These are phyloP conservation scores for Casaregolazyma lundiana DNA, from an alignment of 1,139 yeast species.

Conservation along the genomic window DNA sequence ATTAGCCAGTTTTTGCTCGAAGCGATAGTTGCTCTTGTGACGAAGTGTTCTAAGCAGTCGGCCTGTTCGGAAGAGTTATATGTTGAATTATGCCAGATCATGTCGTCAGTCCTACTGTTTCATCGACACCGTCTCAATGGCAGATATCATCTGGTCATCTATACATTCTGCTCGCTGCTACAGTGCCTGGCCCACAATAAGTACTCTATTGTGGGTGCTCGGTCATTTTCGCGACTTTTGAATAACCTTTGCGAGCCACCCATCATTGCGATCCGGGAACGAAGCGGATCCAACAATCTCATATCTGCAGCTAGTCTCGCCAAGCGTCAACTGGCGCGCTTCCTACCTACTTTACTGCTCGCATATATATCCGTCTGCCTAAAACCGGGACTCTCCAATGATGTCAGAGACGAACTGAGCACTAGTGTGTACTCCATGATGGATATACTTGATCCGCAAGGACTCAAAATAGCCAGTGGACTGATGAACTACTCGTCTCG, in stretches of 20 bases:
- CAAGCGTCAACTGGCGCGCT: constrained; percentile 57
- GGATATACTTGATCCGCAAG: constrained; percentile 64
- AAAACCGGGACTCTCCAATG: constrained; percentile 44
- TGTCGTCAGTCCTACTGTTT: constrained; percentile 45
- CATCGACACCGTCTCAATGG: constrained; percentile 68
- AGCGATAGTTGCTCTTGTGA: constrained; percentile 39
- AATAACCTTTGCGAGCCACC: constrained; percentile 72
- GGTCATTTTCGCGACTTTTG: constrained; percentile 53
- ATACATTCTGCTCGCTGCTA: constrained; percentile 47
- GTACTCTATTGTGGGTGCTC: constrained; percentile 31
- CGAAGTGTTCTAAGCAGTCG: background rate
- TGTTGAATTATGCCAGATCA: constrained; percentile 16
- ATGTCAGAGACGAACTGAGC: constrained; percentile 48
- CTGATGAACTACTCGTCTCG: constrained; percentile 71
- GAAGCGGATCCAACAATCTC: constrained; percentile 34
- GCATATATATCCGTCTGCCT: constrained; percentile 49
- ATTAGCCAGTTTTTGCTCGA: constrained; percentile 70
- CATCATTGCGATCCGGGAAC: constrained; percentile 28
- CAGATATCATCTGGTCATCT: constrained; percentile 64
- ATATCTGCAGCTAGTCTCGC: constrained; percentile 54
- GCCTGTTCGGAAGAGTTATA: constrained; percentile 11
- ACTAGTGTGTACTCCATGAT: constrained; percentile 61
- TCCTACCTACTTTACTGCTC: constrained; percentile 57
- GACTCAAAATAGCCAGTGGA: constrained; percentile 59
- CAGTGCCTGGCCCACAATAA: constrained; percentile 14